Conservation (phyloP, 768 basidiomycete species). For the Lentinula aciculospora region DNA sequence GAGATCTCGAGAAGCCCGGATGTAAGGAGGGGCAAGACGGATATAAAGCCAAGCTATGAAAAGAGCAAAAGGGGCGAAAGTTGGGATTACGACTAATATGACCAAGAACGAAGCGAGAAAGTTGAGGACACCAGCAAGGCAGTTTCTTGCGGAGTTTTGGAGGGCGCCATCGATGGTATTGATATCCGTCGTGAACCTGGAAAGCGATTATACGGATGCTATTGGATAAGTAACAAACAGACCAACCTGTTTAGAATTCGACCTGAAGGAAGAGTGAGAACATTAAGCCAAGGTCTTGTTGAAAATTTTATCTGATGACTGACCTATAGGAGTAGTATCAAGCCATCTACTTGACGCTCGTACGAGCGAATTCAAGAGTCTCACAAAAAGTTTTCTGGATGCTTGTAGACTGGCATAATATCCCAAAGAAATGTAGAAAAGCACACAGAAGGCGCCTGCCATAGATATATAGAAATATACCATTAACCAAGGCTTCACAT, state of each 20-base stretch:
- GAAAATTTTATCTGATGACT: constrained; percentile 53
- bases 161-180: constrained; percentile 66
- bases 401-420: constrained; percentile 69
- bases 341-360: constrained; percentile 67
- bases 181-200: constrained; percentile 68
- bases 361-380: constrained; percentile 48
- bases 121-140: constrained; percentile 51
- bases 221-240: not conserved
- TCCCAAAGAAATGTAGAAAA: constrained; percentile 54
- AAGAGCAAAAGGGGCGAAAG: constrained; percentile 60
- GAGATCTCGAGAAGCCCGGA: constrained; percentile 60
- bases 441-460: constrained; percentile 46
- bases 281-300: not conserved
- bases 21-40: constrained; percentile 54
- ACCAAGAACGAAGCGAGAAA: constrained; percentile 61
- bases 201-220: not conserved
- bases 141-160: constrained; percentile 47
- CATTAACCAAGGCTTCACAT: constrained; percentile 63
- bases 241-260: constrained; percentile 3
- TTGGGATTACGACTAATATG: constrained; percentile 57
- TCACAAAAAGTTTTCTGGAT: constrained; percentile 52
- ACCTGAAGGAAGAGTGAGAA: not conserved
- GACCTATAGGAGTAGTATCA: constrained; percentile 69
- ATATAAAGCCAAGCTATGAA: constrained; percentile 68
- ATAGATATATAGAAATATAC: constrained; percentile 60